Evolutionary conservation across 1,284 basidiomycete species (phyloP).

Genomic region (Rugiboletus extremiorientalis): DNA sequence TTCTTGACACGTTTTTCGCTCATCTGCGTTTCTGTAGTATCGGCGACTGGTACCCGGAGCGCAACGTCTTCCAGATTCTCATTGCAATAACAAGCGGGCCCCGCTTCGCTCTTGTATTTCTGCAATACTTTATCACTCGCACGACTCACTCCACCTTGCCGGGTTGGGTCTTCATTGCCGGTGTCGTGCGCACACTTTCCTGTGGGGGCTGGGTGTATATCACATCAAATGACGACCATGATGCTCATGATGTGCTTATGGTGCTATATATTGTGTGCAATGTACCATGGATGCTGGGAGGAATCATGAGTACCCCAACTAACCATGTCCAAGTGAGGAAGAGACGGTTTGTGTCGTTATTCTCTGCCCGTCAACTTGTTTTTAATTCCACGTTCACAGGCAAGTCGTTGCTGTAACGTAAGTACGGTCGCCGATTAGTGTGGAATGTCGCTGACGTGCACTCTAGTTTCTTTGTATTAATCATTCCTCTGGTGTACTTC

Average conservation of each 20-base stretch:
- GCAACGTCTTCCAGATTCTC: conserved; percentile 87
- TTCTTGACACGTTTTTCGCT: neutral
- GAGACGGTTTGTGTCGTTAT: conserved; percentile 47
- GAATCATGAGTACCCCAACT: conserved; percentile 55
- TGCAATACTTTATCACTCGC: conserved; percentile 69
- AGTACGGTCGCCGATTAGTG: conserved; percentile 16
- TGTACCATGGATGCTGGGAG: conserved; percentile 86
- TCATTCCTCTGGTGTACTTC: conserved; percentile 80
- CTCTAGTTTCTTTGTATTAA: conserved; percentile 64
- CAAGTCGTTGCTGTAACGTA: conserved; percentile 51
- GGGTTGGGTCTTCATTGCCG: conserved; percentile 58
- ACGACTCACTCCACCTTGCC: conserved; percentile 47
- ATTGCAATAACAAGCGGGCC: conserved; percentile 88
- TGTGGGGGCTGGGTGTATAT: conserved; percentile 95
- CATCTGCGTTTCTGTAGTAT: conserved; percentile 48
- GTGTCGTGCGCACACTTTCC: conserved; percentile 75
- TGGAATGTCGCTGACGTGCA: conserved; percentile 7
- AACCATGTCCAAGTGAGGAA: conserved; percentile 40
- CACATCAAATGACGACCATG: conserved; percentile 80
- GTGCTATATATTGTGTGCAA: conserved; percentile 80
- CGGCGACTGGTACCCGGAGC: conserved; percentile 90
- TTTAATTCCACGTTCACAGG: conserved; percentile 36
- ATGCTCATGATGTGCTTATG: conserved; percentile 89
- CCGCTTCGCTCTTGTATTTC: conserved; percentile 73
- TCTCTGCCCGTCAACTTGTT: neutral